Evolutionary conservation across 768 basidiomycete species (phyloP).

Genomic region (Amanita inopinata): DNA sequence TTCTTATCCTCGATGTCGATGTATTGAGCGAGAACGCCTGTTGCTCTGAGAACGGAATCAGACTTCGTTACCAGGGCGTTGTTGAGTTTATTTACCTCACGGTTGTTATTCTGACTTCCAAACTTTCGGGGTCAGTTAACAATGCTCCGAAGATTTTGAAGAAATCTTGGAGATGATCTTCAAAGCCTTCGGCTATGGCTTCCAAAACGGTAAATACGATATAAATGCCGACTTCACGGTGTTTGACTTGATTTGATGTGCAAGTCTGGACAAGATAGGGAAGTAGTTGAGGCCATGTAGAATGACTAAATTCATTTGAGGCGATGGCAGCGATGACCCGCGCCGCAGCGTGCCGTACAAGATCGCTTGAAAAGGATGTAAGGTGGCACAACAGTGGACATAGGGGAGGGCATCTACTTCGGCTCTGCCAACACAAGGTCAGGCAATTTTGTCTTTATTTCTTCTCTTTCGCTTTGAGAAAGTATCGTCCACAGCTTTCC

Average conservation of each 20-base stretch:
- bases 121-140: slow-evolving; percentile 73
- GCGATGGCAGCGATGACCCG: slow-evolving; percentile 93
- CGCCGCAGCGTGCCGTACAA: slow-evolving; percentile 88
- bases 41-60: slow-evolving; percentile 37
- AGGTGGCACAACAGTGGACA: slow-evolving; percentile 10
- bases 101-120: slow-evolving; percentile 85
- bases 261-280: slow-evolving; percentile 81
- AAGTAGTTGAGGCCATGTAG: slow-evolving; percentile 80
- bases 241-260: slow-evolving; percentile 50
- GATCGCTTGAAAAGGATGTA: slow-evolving; percentile 41
- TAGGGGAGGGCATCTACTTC: slow-evolving; percentile 35
- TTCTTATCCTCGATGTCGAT: slow-evolving; percentile 81
- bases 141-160: slow-evolving; percentile 73
- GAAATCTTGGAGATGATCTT: slow-evolving; percentile 60
- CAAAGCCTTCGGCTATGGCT: slow-evolving; percentile 83
- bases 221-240: slow-evolving; percentile 88
- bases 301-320: slow-evolving; percentile 69
- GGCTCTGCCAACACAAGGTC: slow-evolving; percentile 68
- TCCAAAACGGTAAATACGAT: slow-evolving; percentile 90
- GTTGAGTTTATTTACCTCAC: slow-evolving; percentile 43
- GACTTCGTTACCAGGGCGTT: neutral
- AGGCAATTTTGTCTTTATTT: slow-evolving; percentile 81
- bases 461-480: slow-evolving; percentile 54
- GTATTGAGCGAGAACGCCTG: slow-evolving; percentile 90
- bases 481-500: slow-evolving; percentile 77